Evolutionary conservation across 768 basidiomycete species (phyloP), one percentile per base, ranked within the genome.

Genomic region (Russula vinacea): DNA sequence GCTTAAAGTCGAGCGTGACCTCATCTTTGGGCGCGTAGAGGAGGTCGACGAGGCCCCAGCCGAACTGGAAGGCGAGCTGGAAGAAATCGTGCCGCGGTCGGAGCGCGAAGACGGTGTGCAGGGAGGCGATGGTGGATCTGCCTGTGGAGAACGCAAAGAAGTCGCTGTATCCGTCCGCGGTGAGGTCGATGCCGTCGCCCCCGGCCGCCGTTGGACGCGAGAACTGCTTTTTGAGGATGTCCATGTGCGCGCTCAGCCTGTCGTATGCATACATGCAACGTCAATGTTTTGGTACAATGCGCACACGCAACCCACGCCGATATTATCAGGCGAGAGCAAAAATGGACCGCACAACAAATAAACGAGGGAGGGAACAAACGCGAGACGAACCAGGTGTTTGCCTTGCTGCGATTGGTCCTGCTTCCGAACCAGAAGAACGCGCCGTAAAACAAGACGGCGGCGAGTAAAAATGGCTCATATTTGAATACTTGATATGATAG

Each of bases 131-230:
- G 68, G 84, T 85, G 64, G 89, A 88, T 64, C 94, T 79, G 59
- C 94, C 94, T 2, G 93, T 94, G 47, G 92, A 92, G 76, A 90
- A 97, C 72, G 81, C 81, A 78, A 92, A 90, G 72, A 86, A 89
- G 76, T 93, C 91, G 3, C 86, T 80, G 69, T 87, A 79, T 22
- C 91, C 92, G 70, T 94, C 92, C 45, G 79, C 61, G 39, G 80
- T 80, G 55, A 89, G 75, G 11, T 83, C 84, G 32, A 11, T n/a
- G 17, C 22, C 26, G 8, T 13, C 11, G 42, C 56, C 16, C 26
- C 32, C 29, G 5, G 76, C 76, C 40, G 77, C 78, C 10, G 80
- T 78, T 1, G 92, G 88, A 52, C 77, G 81, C 13, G 90, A 86
- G 77, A 97, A 97, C 74, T 96, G 92, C 40, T 81, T 74, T 51